Evolutionary conservation across 306 rosid genomes (phyloP).

Genomic region (Corylus americana): DNA sequence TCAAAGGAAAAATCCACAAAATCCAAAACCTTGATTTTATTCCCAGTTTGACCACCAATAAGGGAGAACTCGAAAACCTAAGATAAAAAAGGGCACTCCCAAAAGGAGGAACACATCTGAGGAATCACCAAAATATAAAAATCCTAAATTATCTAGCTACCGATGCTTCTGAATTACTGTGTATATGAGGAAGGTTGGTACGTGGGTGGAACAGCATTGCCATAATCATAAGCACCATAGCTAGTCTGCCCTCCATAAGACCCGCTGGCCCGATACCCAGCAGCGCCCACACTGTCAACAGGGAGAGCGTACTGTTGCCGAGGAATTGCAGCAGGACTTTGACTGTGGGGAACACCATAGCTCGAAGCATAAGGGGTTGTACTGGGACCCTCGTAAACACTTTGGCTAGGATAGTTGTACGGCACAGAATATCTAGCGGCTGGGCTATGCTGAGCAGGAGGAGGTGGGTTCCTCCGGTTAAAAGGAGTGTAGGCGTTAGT

Average conservation of each 20-base stretch:
- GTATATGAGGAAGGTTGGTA: slow-evolving; percentile 54
- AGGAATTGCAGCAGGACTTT: slow-evolving; percentile 60
- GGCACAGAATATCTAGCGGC: slow-evolving; percentile 56
- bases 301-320: slow-evolving; percentile 65
- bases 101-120: neutral
- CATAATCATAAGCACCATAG: slow-evolving; percentile 56
- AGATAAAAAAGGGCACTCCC: neutral
- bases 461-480: slow-evolving; percentile 51
- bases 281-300: slow-evolving; percentile 44
- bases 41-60: neutral
- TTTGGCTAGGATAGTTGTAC: slow-evolving; percentile 52
- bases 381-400: slow-evolving; percentile 48
- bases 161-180: slow-evolving; percentile 36
- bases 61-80: neutral
- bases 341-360: slow-evolving; percentile 52
- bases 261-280: slow-evolving; percentile 41
- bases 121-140: neutral
- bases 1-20: neutral
- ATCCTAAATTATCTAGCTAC: slow-evolving; percentile 18
- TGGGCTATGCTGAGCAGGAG: slow-evolving; percentile 67
- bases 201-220: slow-evolving; percentile 45
- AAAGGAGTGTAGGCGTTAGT: slow-evolving; percentile 48
- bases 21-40: neutral
- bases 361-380: slow-evolving; percentile 50
- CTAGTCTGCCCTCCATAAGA: slow-evolving; percentile 61